Percentiles rank a stretch among this genome's conserved stretches.
phyloP scores from a whole-genome alignment of 2,329 filamentous ascomycete genomes.

The Exophiala xenobiotica region DNA sequence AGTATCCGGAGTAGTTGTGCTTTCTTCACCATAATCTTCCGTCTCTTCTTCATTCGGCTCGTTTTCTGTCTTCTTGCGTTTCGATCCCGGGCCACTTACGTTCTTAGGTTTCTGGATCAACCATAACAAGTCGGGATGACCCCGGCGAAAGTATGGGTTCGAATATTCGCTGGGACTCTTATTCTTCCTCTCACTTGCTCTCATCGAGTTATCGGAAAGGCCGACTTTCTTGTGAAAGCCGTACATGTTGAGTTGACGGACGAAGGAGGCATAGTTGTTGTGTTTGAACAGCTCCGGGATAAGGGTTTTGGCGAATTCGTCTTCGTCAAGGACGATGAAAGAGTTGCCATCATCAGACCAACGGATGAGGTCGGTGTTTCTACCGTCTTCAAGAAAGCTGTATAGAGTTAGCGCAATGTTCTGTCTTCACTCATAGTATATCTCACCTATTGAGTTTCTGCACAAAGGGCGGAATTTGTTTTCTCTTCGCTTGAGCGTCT shows the following conservation, averaged over 20 bases:
- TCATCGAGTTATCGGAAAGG: constrained; percentile 95
- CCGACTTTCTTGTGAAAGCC: constrained; percentile 71
- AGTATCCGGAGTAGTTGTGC: constrained; percentile 31
- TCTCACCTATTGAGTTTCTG: constrained; percentile 93
- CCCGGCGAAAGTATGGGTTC: constrained; percentile 92
- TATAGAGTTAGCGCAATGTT: constrained; percentile 3
- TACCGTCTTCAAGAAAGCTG: constrained; percentile 89
- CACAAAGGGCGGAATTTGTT: constrained; percentile 96
- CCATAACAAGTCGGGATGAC: constrained; percentile 89
- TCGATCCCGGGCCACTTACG: constrained; percentile 54
- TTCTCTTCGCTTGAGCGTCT: constrained; percentile 84
- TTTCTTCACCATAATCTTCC: constrained; percentile 51
- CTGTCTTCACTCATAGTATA: background rate
- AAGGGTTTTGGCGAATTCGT: constrained; percentile 74
- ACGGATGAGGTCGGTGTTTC: constrained; percentile 90
- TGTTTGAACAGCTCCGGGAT: constrained; percentile 77
- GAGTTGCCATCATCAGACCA: constrained; percentile 97
- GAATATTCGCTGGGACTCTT: constrained; percentile 98
- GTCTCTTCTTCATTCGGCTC: constrained; percentile 70
- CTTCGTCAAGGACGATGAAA: constrained; percentile 94
- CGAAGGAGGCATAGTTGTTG: constrained; percentile 76
- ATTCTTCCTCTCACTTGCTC: constrained; percentile 92
- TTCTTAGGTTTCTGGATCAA: constrained; percentile 94
- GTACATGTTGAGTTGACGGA: constrained; percentile 68
- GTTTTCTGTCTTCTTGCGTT: constrained; percentile 53